Evolutionary conservation across 805 yeast species (phyloP).

Genomic region (Yarrowia hollandica): DNA sequence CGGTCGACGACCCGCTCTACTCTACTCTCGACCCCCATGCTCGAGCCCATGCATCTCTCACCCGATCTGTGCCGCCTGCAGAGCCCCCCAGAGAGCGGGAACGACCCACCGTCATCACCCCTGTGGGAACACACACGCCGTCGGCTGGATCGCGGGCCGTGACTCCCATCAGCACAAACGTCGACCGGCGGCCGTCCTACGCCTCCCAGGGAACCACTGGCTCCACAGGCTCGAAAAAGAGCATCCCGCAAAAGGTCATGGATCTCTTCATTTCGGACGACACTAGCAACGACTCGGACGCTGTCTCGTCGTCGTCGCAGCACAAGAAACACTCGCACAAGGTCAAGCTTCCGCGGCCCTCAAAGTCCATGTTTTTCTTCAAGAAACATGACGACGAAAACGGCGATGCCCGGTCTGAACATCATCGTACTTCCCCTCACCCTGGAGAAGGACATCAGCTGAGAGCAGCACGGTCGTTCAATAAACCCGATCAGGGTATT

Average conservation of each 20-base stretch:
- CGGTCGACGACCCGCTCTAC: slow-evolving; percentile 25
- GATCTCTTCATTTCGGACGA: slow-evolving; percentile 23
- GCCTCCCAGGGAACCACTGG: slow-evolving; percentile 30
- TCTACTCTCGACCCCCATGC: slow-evolving; percentile 21
- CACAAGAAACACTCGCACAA: slow-evolving; percentile 7
- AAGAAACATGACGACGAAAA: slow-evolving; percentile 14
- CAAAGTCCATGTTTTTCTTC: slow-evolving; percentile 29
- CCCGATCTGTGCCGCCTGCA: not conserved
- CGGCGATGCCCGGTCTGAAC: not conserved
- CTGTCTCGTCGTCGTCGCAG: not conserved
- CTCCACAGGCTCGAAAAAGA: slow-evolving; percentile 26
- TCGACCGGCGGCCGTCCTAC: slow-evolving; percentile 29
- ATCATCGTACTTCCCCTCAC: not conserved
- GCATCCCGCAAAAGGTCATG: slow-evolving; percentile 26
- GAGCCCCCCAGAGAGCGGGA: not conserved
- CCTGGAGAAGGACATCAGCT: slow-evolving; percentile 11
- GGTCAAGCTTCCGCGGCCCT: slow-evolving; percentile 13
- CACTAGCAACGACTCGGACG: slow-evolving; percentile 2
- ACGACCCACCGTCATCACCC: slow-evolving; percentile 12
- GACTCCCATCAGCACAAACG: slow-evolving; percentile 17
- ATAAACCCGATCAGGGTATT: slow-evolving; percentile 13
- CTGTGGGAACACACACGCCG: slow-evolving; percentile 1
- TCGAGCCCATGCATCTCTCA: slow-evolving; percentile 9
- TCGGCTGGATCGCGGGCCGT: slow-evolving; percentile 3
- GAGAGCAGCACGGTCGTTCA: slow-evolving; percentile 12